Evolutionary conservation across 1,284 basidiomycete genomes (phyloP), one percentile per base, ranked within the genome.

Genomic region (Malassezia furfur): DNA sequence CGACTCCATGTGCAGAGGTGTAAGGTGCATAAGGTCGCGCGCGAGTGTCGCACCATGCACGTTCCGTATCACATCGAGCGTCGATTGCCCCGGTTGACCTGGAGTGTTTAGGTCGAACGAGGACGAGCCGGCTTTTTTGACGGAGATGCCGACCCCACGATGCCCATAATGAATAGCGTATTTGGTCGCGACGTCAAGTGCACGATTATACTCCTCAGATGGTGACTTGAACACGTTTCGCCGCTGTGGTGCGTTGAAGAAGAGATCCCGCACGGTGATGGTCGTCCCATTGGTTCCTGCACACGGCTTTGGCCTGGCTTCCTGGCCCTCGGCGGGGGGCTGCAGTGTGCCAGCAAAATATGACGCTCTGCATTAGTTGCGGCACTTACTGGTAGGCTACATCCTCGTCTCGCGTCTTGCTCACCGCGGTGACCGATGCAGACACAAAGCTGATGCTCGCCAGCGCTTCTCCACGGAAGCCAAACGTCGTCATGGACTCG

Each of bases 401-500:
- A 9, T 59, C 50, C 46, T 68, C 61, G 14, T 63, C 48, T 11
- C 37, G 52, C 2, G 68, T 70, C 35, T 96, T 98, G 5, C 90
- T 94, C 12, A 88, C 78, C 9, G 98, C 87, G 17, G 84, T 83
- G 60, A 98, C 80, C 70, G 87, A 86, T 1, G 91, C 85, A 39
- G 62, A 64, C 48, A 96, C 89, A 76, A 94, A 91, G 30, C 90
- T 93, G 59, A 99, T 91, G 36, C 90, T 94, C 0, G 94, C 94
- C 21, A 98, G 79, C 0, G 94, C 94, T 76, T 99, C 94, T 31
- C 94, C 94, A 52, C 94, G 83, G 75, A 99, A 99, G 1, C 94
- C 94, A 76, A 96, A 98, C 0, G 94, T 98, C 3, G 82, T 81
- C 45, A 99, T 80, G n/a, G 79, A 80, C 38, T 84, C 83, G 44